Evolutionary conservation across 1,284 basidiomycete species (phyloP), one percentile per base, ranked within the genome.

Genomic region (Veloporphyrellus conicus): DNA sequence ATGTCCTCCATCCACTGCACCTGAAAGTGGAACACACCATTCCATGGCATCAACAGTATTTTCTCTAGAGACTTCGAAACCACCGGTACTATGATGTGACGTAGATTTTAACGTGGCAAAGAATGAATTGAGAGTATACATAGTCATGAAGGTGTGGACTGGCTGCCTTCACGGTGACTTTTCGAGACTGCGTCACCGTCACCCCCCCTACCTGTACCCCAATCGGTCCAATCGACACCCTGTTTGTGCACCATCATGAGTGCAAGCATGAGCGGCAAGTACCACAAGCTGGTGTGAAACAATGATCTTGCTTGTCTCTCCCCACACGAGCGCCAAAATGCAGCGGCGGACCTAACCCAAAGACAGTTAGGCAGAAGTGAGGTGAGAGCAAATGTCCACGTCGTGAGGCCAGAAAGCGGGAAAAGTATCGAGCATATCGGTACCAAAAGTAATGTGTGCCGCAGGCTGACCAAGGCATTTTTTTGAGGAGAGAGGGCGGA

Each of bases 211-310:
- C 56, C 45, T 32, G 55, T 41, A 9, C 72, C 45, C 32, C 80
- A 85, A 34, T 75, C 69, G 15, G 71, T 58, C 90, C 88, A 93
- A 50, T 84, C 80, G 55, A 84, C 74, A 1, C 87, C 84, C 59
- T 86, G 83, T 71, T 95, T 95, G 68, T 93, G 91, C 50, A 87
- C 75, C 90, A 99, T 94, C 83, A 95, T 94, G 51, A 99, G 72
- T 0, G 86, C 90, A 55, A 99, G 75, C 11, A 98, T 76, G 9
- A 87, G 87, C 0, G 96, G 95, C 47, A 99, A 67, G 69, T 95
- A 95, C 82, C 93, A 93, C 54, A 99, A 66, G 66, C 85, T 87
- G 52, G 90, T 81, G 64, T 89, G 87, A 63, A 90, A 97, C 22
- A 92, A 68, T 39, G 72, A 73, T 55, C 87, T 78, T 1, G 96